A percentile compares a stretch with the other conserved stretches of the same genome.
phyloP scores from a whole-genome alignment of 2,329 filamentous ascomycete species.

The Catunica adiposa region DNA sequence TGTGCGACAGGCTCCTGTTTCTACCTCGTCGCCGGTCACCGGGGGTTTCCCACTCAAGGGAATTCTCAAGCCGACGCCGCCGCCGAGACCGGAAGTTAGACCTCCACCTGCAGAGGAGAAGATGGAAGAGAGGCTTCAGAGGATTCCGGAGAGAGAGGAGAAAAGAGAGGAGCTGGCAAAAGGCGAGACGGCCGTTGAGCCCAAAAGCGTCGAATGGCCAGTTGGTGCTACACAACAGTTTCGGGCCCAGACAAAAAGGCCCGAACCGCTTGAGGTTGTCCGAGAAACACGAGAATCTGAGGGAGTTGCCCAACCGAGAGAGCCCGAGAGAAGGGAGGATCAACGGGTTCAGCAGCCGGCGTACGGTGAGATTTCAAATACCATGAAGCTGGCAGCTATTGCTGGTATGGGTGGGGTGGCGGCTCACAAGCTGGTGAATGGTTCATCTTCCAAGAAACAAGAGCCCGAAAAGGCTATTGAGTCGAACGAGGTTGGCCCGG shows the following conservation, averaged over 20 bases:
- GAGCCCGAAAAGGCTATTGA: neutral
- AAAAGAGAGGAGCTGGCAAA: constrained; percentile 21
- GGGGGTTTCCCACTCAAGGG: neutral
- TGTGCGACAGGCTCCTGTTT: neutral
- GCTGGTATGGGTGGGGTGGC: neutral
- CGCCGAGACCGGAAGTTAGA: neutral
- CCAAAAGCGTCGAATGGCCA: too few species aligned
- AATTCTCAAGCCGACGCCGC: neutral
- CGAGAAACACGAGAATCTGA: neutral
- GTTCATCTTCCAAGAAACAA: neutral
- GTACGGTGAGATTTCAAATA: neutral
- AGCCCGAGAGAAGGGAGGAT: neutral
- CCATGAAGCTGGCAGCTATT: neutral
- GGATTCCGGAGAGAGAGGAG: constrained; percentile 22
- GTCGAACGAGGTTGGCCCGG: neutral
- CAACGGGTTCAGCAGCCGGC: neutral
- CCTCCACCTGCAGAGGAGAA: neutral
- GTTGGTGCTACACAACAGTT: too few species aligned
- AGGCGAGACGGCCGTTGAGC: neutral
- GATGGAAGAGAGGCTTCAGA: neutral
- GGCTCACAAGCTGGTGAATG: neutral
- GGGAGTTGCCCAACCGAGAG: neutral
- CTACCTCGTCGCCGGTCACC: neutral
- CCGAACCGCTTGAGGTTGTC: too few species aligned
- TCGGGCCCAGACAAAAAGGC: too few species aligned